Base-by-base conservation (phyloP, 306 rosid species). In the Rubus parviflorus region DNA sequence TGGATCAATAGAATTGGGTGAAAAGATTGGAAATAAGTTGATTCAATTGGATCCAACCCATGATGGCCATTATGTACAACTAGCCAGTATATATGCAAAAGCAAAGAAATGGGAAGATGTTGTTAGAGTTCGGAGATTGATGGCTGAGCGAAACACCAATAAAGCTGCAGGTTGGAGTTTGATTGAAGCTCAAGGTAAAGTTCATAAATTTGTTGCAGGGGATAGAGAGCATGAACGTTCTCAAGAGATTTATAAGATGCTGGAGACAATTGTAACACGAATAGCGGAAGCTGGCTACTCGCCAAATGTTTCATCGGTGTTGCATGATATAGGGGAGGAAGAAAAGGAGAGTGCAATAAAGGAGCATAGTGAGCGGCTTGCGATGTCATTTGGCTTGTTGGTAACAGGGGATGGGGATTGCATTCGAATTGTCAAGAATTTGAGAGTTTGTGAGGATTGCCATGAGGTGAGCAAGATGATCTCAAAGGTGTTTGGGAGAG, bases 31-130 rank as follows among this genome's bases (percentile, higher is more conserved):
- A 43, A 85, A 85, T 43, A 85, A 77, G 88, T 79, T 91, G 85
- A 80, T 93, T 38, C 68, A 85, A 72, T 75, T 88, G 81, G 97
- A 93, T 77, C 98, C 98, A 65, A 80, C 79, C 3, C 93, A 89
- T 81, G 87, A 84, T 47, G 98, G 90, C 6, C 95, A 93, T 88
- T 93, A 93, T 67, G 93, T 93, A 37, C 98, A 89, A 82, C 85
- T 91, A 64, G 86, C 90, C 6, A 79, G 83, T 81, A 80, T 91
- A 72, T 93, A 89, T 60, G 95, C 97, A 23, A 91, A 88, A 61
- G 87, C 89, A 57, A 88, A 87, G 74, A 93, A 89, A 77, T 91
- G 98, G 98, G 97, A 93, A 74, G 93, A 89, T 46, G 97, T 89
- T 1, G 78, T 85, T 81, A 80, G 92, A 85, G 85, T 89, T 81